phyloP scores from a whole-genome alignment of 768 basidiomycete species.

The Lanmaoa rubissima region DNA sequence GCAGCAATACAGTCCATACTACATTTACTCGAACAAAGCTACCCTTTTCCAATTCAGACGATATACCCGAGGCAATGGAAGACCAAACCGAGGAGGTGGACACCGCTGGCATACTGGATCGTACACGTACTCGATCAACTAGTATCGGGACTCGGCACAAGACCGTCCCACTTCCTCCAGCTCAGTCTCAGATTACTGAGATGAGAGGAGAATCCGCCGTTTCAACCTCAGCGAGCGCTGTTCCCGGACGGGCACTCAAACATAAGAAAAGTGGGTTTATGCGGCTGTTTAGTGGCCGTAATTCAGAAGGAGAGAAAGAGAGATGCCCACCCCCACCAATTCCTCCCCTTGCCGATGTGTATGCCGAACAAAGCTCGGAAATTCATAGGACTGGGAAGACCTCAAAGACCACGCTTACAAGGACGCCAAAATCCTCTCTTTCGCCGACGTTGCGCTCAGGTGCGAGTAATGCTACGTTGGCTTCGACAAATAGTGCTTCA shows the following conservation, averaged over 20 bases:
- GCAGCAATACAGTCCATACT: slow-evolving; percentile 44
- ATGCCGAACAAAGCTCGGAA: slow-evolving; percentile 27
- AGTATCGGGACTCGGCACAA: slow-evolving; percentile 60
- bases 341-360: slow-evolving; percentile 44
- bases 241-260: slow-evolving; percentile 50
- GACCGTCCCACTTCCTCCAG: slow-evolving; percentile 34
- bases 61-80: slow-evolving; percentile 22
- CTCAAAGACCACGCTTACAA: slow-evolving; percentile 30
- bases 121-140: slow-evolving; percentile 55
- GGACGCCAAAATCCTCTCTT: slow-evolving; percentile 42
- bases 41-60: slow-evolving; percentile 36
- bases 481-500: slow-evolving; percentile 4
- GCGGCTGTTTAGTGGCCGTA: slow-evolving; percentile 64
- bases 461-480: slow-evolving; percentile 16
- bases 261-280: slow-evolving; percentile 84
- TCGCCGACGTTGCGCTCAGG: slow-evolving; percentile 34
- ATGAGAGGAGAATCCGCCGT: slow-evolving; percentile 39
- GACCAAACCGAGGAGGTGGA: slow-evolving; percentile 26
- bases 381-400: slow-evolving; percentile 30
- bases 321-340: slow-evolving; percentile 52
- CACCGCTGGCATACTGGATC: slow-evolving; percentile 16
- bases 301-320: slow-evolving; percentile 33
- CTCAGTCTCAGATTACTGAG: slow-evolving; percentile 38
- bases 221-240: slow-evolving; percentile 6
- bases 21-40: slow-evolving; percentile 25